phyloP scores from a whole-genome alignment of 345 rosid species.

The Moringa oleifera region DNA sequence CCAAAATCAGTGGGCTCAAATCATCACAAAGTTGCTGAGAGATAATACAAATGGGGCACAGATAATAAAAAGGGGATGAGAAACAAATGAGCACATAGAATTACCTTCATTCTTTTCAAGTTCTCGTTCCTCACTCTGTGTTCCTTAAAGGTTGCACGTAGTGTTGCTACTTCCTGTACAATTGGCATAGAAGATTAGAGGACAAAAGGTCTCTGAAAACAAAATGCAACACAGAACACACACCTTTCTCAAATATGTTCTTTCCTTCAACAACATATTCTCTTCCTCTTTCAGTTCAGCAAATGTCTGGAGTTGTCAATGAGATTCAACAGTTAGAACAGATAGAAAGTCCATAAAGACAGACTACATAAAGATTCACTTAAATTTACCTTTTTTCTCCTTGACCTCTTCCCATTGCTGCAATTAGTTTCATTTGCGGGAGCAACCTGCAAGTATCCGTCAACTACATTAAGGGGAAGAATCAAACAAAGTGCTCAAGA shows the following conservation, averaged over 20 bases:
- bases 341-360: neutral
- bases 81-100: neutral
- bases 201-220: neutral
- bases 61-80: too few species aligned
- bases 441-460: constrained; percentile 31
- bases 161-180: constrained; percentile 54
- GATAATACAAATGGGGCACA: too few species aligned
- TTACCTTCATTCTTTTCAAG: constrained; percentile 78
- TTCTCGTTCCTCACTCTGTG: constrained; percentile 45
- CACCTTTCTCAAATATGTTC: constrained; percentile 48
- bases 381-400: constrained; percentile 54
- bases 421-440: constrained; percentile 37
- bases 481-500: neutral
- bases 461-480: neutral
- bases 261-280: constrained; percentile 51
- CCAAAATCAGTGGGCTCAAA: too few species aligned
- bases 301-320: constrained; percentile 44
- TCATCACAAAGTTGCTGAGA: neutral
- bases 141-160: constrained; percentile 42
- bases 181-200: neutral
- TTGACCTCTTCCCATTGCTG: constrained; percentile 35
- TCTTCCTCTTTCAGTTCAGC: constrained; percentile 75
- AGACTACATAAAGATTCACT: too few species aligned
- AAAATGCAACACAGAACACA: constrained; percentile 1
- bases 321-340: neutral